These are phyloP conservation scores for Venturia pyrina DNA, from an alignment of 2,329 filamentous ascomycete species.

Conservation along the genomic window DNA sequence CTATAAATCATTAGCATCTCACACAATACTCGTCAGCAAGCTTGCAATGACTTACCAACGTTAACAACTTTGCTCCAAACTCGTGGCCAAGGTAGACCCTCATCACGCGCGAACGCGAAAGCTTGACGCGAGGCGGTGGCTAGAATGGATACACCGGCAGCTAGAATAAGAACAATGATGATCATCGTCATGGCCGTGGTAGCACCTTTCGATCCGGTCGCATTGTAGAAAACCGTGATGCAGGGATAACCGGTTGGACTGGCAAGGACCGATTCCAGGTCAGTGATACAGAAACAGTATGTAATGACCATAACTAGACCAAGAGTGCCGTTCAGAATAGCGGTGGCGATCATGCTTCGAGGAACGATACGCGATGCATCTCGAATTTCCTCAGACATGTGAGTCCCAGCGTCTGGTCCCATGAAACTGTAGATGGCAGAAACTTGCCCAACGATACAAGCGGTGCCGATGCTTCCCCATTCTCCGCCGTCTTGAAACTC, in stretches of 20 bases:
- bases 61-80: conserved; percentile 15
- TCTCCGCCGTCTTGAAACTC: conserved; percentile 17
- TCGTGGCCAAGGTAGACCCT: conserved; percentile 23
- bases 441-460: conserved; percentile 16
- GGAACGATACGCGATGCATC: conserved; percentile 27
- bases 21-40: conserved; percentile 22
- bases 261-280: conserved; percentile 6
- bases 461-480: conserved; percentile 21
- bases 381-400: conserved; percentile 23
- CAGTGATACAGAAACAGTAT: conserved; percentile 28
- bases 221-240: conserved; percentile 21
- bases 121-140: conserved; percentile 25
- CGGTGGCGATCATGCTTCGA: conserved; percentile 31
- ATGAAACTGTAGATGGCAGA: conserved; percentile 11
- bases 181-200: conserved; percentile 20
- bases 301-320: conserved; percentile 13
- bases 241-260: conserved; percentile 12
- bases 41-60: conserved; percentile 18
- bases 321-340: conserved; percentile 14
- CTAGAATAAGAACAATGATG: conserved; percentile 21
- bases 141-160: conserved; percentile 20
- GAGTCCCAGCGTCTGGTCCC: conserved; percentile 13
- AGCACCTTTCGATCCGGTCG: conserved; percentile 14
- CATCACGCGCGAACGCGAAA: conserved; percentile 27
- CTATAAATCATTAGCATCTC: neutral